Base-by-base conservation (phyloP, 768 basidiomycete genomes). In the Trametes gibbosa region DNA sequence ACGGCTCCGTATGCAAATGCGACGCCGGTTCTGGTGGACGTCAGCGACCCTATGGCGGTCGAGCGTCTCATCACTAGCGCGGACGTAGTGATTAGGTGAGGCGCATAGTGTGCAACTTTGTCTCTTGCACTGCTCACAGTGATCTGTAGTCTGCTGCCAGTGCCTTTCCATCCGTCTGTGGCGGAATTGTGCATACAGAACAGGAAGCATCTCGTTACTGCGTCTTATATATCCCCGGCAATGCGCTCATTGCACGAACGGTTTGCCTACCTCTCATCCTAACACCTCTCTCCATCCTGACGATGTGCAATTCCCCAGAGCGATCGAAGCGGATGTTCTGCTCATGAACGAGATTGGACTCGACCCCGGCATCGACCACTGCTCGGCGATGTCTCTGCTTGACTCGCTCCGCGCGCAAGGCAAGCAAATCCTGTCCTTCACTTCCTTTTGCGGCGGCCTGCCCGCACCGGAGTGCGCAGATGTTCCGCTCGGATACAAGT, bases 401-500 rank as follows among this genome's bases (percentile, higher is more conserved):
- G 73, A 76, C 21, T 74, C 76, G 25, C 72, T 89, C 3, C 76
- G 76, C 37, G 66, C 72, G 9, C 72, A 83, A 63, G 79, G 77
- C 21, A 87, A 84, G 69, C 70, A 75, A 14, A 77, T 93, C 10
- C 68, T 80, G 0, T 87, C 89, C 0, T 97, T 96, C 70, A 84
- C 84, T 1, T 94, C 92, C 0, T 95, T 95, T 78, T 98, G 95
- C 56, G 95, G 95, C 1, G 95, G 95, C 1, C 77, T 98, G 4
- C 95, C 95, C 0, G 86, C 88, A 0, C 91, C 91, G 0, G 89
- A 89, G 42, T 67, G 71, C 32, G 78, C 78, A 21, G 73, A 68
- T 9, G 83, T 88, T 16, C 92, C 93, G 1, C 74, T 95, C 10
- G 80, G 87, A n/a, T 95, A 96, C 68, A 96, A 95, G 69, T 94